Percentiles rank a stretch among this genome's conserved stretches.
Evolutionary conservation across 176 grass and related monocot species (phyloP).

Genomic region (Thinopyrum elongatum): DNA sequence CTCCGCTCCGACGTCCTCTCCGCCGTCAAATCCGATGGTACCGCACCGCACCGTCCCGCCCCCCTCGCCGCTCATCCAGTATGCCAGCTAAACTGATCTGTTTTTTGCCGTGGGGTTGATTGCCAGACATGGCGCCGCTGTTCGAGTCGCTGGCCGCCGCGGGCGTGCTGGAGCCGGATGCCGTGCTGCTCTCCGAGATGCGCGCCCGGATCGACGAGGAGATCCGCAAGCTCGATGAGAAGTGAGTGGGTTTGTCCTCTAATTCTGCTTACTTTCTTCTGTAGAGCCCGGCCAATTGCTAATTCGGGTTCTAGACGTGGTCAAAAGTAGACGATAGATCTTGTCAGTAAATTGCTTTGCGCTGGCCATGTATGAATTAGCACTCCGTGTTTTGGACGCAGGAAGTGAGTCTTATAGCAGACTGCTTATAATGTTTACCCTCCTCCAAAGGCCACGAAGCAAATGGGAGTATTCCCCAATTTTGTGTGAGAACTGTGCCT

Average conservation of each 20-base stretch:
- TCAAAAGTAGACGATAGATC: not conserved
- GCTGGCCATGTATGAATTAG: not conserved
- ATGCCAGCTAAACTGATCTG: not conserved
- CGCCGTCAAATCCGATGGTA: constrained; percentile 81
- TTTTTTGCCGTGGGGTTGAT: not conserved
- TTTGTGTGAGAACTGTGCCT: not conserved
- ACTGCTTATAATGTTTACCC: not conserved
- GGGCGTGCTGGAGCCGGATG: constrained; percentile 65
- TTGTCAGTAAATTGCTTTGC: not conserved
- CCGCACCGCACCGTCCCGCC: not conserved
- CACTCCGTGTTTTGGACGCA: not conserved
- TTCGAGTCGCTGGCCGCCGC: constrained; percentile 58
- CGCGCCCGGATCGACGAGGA: constrained; percentile 70
- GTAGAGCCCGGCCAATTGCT: not conserved
- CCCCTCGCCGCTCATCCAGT: not conserved
- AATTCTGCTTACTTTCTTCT: not conserved
- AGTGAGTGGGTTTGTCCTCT: constrained; percentile 42
- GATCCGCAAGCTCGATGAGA: constrained; percentile 84
- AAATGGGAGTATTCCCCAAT: not conserved
- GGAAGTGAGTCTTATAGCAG: not conserved
- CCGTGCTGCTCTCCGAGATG: constrained; percentile 68
- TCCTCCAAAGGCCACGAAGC: not conserved
- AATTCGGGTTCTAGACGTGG: not conserved
- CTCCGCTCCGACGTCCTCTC: constrained; percentile 73
- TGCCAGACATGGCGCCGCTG: constrained; percentile 68